These are phyloP conservation scores for Xylaria nigripes DNA, from an alignment of 495 filamentous ascomycete genomes.

Conservation along the genomic window DNA sequence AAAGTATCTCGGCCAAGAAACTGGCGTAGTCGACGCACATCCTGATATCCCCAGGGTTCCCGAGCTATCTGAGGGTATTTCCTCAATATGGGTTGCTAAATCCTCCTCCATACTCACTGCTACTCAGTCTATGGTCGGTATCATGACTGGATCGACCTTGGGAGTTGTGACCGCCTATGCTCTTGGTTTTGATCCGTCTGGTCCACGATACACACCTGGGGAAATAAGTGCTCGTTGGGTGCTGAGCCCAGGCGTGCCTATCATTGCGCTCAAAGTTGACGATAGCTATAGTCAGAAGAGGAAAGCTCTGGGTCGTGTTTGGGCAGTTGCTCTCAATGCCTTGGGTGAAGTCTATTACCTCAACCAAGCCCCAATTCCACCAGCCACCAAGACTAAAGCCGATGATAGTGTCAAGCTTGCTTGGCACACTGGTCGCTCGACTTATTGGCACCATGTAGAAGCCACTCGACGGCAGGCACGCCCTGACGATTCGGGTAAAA, in stretches of 20 bases:
- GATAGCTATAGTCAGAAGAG: conserved; percentile 65
- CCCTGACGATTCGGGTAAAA: conserved; percentile 55
- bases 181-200: conserved; percentile 59
- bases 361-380: conserved; percentile 50
- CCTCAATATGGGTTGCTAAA: conserved; percentile 89
- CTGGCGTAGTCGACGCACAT: conserved; percentile 35
- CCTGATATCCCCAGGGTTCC: conserved; percentile 68
- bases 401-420: conserved; percentile 53
- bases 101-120: conserved; percentile 57
- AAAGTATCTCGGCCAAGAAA: conserved; percentile 55
- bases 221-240: conserved; percentile 81
- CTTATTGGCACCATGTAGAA: conserved; percentile 74
- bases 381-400: conserved; percentile 32
- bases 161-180: conserved; percentile 82
- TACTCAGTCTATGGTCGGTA: conserved; percentile 70
- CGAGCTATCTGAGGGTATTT: conserved; percentile 52
- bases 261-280: conserved; percentile 78
- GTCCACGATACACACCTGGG: conserved; percentile 59
- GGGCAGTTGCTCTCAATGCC: conserved; percentile 84
- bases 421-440: conserved; percentile 71
- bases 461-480: conserved; percentile 60
- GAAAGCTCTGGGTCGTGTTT: conserved; percentile 60
- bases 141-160: conserved; percentile 75
- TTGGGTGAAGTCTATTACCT: conserved; percentile 87
- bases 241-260: conserved; percentile 85